Evolutionary conservation across 2,329 filamentous ascomycete genomes (phyloP), one percentile per base, ranked within the genome.

Genomic region (Pseudopyrenochaeta lycopersici): DNA sequence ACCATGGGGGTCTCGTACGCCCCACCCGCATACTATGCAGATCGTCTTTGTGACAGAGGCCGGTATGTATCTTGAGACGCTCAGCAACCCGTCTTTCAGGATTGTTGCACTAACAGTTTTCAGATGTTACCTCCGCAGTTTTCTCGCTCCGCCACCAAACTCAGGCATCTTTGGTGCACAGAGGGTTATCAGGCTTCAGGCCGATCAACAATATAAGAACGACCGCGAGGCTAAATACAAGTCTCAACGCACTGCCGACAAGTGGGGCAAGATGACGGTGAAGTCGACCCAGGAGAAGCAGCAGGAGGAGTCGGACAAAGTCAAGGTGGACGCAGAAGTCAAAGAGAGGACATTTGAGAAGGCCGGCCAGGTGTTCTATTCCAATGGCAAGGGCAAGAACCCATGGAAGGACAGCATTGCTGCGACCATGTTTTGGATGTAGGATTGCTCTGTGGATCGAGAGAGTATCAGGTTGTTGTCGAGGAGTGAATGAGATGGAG

Each of bases 41-140:
- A 78, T 46, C 66, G 67, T 1, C 68, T 79, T 2, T 78, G 75
- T 54, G 76, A 77, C 14, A 70, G 76, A 1, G 76, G 63, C 0
- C 56, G 66, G 1, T 41, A 17, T 23, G 39, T 30, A 11, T n/a
- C 21, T 11, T 6, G 9, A 21, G 15, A 7, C 11, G 6, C 3
- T 2, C 23, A 5, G 4, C 5, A 27, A 15, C 9, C 33, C 42
- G 1, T 15, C 12, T 3, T 23, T 15, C 23, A 3, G 1, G 6
- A 30, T 40, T 29, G n/a, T n/a, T n/a, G 33, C 17, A 20, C 35
- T 38, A 38, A 38, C 17, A 38, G 9, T 9, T 3, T 7, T 12
- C 20, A 38, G 35, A 23, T 39, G 18, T 14, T 39, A 39, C 21
- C 36, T 39, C 36, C 36, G 36, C 18, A 10, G 14, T 2, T 39